phyloP scores from a whole-genome alignment of 106 monocot genomes.

The Dioscorea dumetorum region DNA sequence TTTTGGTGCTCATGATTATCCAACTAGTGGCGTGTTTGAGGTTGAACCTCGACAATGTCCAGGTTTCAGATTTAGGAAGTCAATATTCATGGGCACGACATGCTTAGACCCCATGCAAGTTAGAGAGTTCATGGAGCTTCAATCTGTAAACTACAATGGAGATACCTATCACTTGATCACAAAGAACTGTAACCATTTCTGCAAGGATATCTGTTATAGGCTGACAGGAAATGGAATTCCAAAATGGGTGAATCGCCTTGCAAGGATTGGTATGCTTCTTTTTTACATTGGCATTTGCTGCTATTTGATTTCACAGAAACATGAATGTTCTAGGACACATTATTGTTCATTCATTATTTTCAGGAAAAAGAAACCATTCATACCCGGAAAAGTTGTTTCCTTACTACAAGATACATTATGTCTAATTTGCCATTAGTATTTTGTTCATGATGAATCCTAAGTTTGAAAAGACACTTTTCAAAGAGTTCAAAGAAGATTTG shows the following conservation, averaged over 20 bases:
- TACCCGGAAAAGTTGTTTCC: too few relatives aligned
- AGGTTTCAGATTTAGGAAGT: slow-evolving; percentile 21
- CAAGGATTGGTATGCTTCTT: slow-evolving; percentile 10
- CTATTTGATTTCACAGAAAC: too few relatives aligned
- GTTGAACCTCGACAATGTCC: slow-evolving; percentile 23
- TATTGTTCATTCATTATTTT: too few relatives aligned
- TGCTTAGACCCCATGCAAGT: slow-evolving; percentile 18
- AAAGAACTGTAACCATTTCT: slow-evolving; percentile 25
- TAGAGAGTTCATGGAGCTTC: slow-evolving; percentile 19
- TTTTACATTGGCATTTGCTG: background rate
- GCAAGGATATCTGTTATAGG: slow-evolving; percentile 16
- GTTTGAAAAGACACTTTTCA: too few relatives aligned
- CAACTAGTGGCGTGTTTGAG: slow-evolving; percentile 23
- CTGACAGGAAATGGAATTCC: slow-evolving; percentile 14
- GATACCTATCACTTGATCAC: slow-evolving; percentile 17
- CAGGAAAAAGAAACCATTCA: too few relatives aligned
- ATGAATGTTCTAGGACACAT: too few relatives aligned
- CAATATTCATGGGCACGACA: slow-evolving; percentile 23
- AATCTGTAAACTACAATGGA: slow-evolving; percentile 17
- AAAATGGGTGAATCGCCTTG: slow-evolving; percentile 23
- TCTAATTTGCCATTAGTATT: too few relatives aligned
- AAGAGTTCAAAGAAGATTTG: too few relatives aligned
- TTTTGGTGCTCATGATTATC: slow-evolving; percentile 18
- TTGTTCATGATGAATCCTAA: too few relatives aligned
- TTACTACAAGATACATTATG: too few relatives aligned